These are phyloP conservation scores for Piper longum DNA, from an alignment of 164 flowering plant species.

Conservation along the genomic window DNA sequence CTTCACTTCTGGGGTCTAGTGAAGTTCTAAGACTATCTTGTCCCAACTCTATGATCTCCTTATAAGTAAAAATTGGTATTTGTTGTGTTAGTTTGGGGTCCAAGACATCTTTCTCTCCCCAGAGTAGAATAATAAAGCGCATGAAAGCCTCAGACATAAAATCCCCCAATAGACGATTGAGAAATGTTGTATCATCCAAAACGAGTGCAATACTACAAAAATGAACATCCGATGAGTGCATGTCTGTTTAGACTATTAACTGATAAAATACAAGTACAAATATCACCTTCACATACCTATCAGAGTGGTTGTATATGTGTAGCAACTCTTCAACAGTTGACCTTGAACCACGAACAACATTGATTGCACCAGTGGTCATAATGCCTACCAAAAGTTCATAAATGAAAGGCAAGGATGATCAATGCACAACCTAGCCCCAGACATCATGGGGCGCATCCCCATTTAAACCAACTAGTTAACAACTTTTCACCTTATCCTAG, in stretches of 20 bases:
- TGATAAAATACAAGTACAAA: not conserved
- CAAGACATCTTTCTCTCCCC: slow-evolving; percentile 73
- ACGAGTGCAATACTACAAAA: slow-evolving; percentile 64
- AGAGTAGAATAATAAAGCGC: slow-evolving; percentile 61
- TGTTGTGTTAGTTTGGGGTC: slow-evolving; percentile 13
- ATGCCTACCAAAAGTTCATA: slow-evolving; percentile 31
- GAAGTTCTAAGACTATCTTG: slow-evolving; percentile 33
- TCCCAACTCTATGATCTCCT: slow-evolving; percentile 56
- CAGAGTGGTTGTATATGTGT: slow-evolving; percentile 84
- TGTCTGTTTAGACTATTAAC: too few species aligned
- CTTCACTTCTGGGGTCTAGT: slow-evolving; percentile 30
- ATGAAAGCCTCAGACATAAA: slow-evolving; percentile 33
- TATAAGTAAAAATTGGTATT: slow-evolving; percentile 42
- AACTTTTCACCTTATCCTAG: too few species aligned
- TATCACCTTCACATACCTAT: slow-evolving; percentile 32
- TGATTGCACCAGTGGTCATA: slow-evolving; percentile 88
- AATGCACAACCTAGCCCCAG: too few species aligned
- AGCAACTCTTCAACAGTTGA: slow-evolving; percentile 78
- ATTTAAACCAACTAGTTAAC: too few species aligned
- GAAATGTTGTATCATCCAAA: slow-evolving; percentile 65
- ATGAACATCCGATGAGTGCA: too few species aligned
- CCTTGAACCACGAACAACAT: slow-evolving; percentile 90
- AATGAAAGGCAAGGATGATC: not conserved
- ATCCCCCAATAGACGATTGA: slow-evolving; percentile 40
- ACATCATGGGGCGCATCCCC: too few species aligned